Conservation (phyloP, 1,284 basidiomycete genomes). For the Pyrrhoderma noxium region DNA sequence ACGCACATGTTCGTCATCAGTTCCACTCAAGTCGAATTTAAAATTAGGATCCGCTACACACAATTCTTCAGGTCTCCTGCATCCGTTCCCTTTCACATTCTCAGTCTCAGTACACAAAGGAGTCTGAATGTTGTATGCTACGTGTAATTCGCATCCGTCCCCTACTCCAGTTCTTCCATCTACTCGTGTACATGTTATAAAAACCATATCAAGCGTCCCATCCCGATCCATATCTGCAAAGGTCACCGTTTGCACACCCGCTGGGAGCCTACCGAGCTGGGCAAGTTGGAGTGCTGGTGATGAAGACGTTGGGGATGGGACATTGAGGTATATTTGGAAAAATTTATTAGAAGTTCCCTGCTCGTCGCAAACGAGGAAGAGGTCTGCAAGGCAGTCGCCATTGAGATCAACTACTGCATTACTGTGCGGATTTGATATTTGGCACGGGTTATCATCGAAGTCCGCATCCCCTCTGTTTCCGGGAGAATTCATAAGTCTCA, state of each 20-base stretch:
- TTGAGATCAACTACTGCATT: slow-evolving; percentile 95
- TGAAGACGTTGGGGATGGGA: slow-evolving; percentile 42
- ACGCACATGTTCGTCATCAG: slow-evolving; percentile 50
- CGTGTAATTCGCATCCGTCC: slow-evolving; percentile 74
- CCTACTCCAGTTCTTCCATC: slow-evolving; percentile 66
- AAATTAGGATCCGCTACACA: slow-evolving; percentile 81
- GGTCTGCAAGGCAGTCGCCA: slow-evolving; percentile 92
- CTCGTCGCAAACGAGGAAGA: slow-evolving; percentile 85
- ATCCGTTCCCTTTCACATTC: slow-evolving; percentile 47
- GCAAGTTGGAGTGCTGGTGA: slow-evolving; percentile 63
- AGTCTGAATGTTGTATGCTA: slow-evolving; percentile 91
- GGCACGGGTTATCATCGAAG: slow-evolving; percentile 62
- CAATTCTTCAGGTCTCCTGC: slow-evolving; percentile 73
- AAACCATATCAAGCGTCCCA: slow-evolving; percentile 93
- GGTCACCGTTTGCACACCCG: slow-evolving; percentile 71
- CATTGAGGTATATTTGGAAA: slow-evolving; percentile 91
- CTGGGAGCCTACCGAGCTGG: slow-evolving; percentile 64
- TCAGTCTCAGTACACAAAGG: slow-evolving; percentile 65
- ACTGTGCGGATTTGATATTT: slow-evolving; percentile 81
- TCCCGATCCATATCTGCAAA: slow-evolving; percentile 96
- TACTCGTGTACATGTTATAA: slow-evolving; percentile 73
- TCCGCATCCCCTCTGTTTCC: slow-evolving; percentile 45
- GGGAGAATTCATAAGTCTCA: background rate
- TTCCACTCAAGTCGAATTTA: slow-evolving; percentile 61
- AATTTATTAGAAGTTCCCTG: slow-evolving; percentile 40